Base-by-base conservation (phyloP, 2,329 filamentous ascomycete genomes). In the Sordariomycetes sp. region DNA sequence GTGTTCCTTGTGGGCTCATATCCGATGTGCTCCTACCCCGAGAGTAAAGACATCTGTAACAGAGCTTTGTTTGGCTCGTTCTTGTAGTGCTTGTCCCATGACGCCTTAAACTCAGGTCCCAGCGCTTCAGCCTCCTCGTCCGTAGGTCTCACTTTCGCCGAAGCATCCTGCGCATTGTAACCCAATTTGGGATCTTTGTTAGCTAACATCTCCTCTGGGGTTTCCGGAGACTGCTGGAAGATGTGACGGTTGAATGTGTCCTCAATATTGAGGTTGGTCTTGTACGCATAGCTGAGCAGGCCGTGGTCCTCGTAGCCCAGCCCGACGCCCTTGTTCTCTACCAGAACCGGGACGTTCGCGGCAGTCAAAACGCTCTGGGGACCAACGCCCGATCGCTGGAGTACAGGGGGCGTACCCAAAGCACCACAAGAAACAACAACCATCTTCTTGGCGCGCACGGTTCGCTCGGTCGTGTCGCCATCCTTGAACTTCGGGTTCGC, bases 301-400 rank as follows among this genome's bases (percentile, higher is more conserved):
- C 78, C 61, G 37, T 77, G 71, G 39, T 76, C 72, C 42, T 74
- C 23, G 16, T 40, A 40, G 12, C 38, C 40, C 12, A 38, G 35
- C 10, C 48, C 46, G 3, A 52, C 45, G 6, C 47, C 47, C 1
- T 44, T 43, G 7, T 50, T 29, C 6, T 42, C 39, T 7, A 35
- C 40, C 9, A 49, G 32, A 7, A 46, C 24, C 5, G 40, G 38
- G 3, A 52, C 38, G 11, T 38, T 39, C 4, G 41, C 46, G 8
- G 32, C 33, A 6, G 39, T 32, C 2, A 52, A 39, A 12, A 52
- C 17, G 4, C 40, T 28, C 4, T 56, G 54, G 32, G 63, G 57
- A 20, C 64, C 68, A 4, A 75, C 45, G 12, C 70, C 70, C 10
- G 69, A 73, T 18, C 70, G 54, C 46, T 75, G 67, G 1, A 75